These are phyloP conservation scores for Lindgomyces ingoldianus DNA, from an alignment of 495 filamentous ascomycete genomes.

Conservation along the genomic window DNA sequence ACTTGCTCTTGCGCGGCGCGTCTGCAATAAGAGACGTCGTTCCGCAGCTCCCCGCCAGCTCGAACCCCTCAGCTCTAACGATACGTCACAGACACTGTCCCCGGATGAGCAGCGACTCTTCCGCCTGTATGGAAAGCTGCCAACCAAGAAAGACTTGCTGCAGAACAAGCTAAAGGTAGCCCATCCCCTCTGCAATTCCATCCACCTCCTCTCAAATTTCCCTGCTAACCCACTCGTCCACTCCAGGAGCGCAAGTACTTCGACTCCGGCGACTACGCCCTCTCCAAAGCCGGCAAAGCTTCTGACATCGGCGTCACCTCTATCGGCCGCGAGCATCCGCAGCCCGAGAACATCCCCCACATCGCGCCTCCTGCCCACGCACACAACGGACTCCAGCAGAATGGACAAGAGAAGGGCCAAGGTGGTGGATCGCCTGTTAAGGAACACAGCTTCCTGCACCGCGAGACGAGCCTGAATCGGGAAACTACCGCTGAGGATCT, in stretches of 20 bases:
- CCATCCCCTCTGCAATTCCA: conserved; percentile 5
- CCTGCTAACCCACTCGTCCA: conserved; percentile 23
- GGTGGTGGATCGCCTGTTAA: conserved; percentile 74
- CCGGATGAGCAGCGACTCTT: conserved; percentile 94
- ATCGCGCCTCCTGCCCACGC: conserved; percentile 63
- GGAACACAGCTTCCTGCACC: conserved; percentile 79
- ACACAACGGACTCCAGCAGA: conserved; percentile 49
- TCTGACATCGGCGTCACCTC: conserved; percentile 89
- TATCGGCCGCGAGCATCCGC: conserved; percentile 90
- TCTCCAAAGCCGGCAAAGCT: conserved; percentile 97
- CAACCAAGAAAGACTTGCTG: conserved; percentile 90
- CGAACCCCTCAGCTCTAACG: conserved; percentile 13
- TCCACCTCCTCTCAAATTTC: neutral
- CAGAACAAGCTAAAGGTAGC: conserved; percentile 90
- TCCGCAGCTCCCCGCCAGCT: neutral
- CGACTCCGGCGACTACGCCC: conserved; percentile 95
- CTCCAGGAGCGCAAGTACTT: conserved; percentile 95
- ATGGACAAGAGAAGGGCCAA: conserved; percentile 48
- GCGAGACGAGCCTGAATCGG: conserved; percentile 73
- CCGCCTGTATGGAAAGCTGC: conserved; percentile 94
- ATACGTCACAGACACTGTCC: conserved; percentile 65
- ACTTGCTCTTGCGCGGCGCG: neutral
- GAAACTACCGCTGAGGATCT: conserved; percentile 72
- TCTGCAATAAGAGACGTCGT: neutral
- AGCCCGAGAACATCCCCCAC: conserved; percentile 96